Percentiles rank a stretch among this genome's conserved stretches.
Conservation (phyloP, 192 early-diverging fungal species). For the Chytriomyces sp. region DNA sequence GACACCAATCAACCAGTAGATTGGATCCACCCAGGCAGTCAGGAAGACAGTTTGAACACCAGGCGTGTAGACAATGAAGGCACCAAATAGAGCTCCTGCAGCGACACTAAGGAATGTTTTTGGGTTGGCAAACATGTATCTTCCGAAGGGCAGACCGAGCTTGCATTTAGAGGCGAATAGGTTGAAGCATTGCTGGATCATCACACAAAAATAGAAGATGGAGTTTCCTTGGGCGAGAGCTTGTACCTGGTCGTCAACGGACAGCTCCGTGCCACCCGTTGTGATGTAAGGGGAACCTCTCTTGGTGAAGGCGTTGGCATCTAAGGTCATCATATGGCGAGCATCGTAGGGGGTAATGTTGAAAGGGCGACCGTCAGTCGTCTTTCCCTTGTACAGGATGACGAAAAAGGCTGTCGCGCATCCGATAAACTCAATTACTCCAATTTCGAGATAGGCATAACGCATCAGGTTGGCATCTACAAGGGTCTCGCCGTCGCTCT, state of each 20-base stretch:
- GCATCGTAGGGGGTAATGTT: conserved; percentile 62
- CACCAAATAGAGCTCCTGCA: not conserved
- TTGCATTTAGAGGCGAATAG: conserved; percentile 85
- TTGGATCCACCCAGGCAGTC: conserved; percentile 63
- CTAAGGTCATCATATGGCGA: not conserved
- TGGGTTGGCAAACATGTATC: conserved; percentile 43
- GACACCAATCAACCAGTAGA: conserved; percentile 80
- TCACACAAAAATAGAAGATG: conserved; percentile 60
- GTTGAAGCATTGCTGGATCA: conserved; percentile 89
- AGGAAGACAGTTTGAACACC: conserved; percentile 67
- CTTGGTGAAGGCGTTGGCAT: not conserved
- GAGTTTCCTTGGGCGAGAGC: conserved; percentile 74
- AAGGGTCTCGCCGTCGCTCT: conserved; percentile 77
- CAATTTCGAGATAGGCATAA: conserved; percentile 85
- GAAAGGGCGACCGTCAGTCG: conserved; percentile 46
- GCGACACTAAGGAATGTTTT: conserved; percentile 6
- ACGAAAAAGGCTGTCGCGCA: conserved; percentile 75
- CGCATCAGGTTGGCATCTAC: conserved; percentile 78
- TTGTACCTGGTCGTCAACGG: conserved; percentile 27
- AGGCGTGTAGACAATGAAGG: conserved; percentile 51
- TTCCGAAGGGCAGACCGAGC: conserved; percentile 67
- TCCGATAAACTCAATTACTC: conserved; percentile 74
- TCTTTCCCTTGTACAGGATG: conserved; percentile 46
- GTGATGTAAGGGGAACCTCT: not conserved
- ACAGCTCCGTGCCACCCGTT: conserved; percentile 39